Conservation (phyloP, 2,329 filamentous ascomycete genomes). For the Coccinonectria pachysandricola region DNA sequence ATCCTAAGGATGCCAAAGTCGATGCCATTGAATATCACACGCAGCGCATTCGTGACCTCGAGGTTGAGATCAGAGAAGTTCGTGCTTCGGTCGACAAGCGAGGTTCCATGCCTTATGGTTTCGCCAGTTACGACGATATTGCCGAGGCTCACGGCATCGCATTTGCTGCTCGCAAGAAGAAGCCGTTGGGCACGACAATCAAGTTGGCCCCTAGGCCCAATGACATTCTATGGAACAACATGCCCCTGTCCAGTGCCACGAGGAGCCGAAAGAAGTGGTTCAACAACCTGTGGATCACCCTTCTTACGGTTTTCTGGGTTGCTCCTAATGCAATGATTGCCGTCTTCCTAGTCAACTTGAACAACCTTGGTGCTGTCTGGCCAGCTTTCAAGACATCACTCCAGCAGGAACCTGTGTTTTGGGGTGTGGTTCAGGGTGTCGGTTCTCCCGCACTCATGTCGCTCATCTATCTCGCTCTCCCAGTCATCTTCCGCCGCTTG, state of each 20-base stretch:
- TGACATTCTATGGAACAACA: slow-evolving; percentile 94
- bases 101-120: slow-evolving; percentile 83
- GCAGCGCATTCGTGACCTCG: slow-evolving; percentile 70
- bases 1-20: slow-evolving; percentile 61
- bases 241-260: slow-evolving; percentile 58
- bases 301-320: slow-evolving; percentile 79
- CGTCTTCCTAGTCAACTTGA: slow-evolving; percentile 80
- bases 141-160: slow-evolving; percentile 81
- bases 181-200: slow-evolving; percentile 67
- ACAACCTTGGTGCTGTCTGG: slow-evolving; percentile 75
- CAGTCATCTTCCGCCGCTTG: slow-evolving; percentile 82
- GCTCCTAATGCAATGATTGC: slow-evolving; percentile 90
- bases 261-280: slow-evolving; percentile 64
- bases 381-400: slow-evolving; percentile 58
- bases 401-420: slow-evolving; percentile 51
- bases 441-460: slow-evolving; percentile 80
- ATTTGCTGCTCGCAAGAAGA: slow-evolving; percentile 69
- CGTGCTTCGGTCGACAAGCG: slow-evolving; percentile 75
- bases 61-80: slow-evolving; percentile 74
- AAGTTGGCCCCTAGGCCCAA: slow-evolving; percentile 74
- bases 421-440: slow-evolving; percentile 89
- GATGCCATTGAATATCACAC: slow-evolving; percentile 94
- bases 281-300: slow-evolving; percentile 73
- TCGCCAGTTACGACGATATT: slow-evolving; percentile 86
- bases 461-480: slow-evolving; percentile 75